Conservation (phyloP, 2,329 filamentous ascomycete genomes). For the Sporothrix brasiliensis region DNA sequence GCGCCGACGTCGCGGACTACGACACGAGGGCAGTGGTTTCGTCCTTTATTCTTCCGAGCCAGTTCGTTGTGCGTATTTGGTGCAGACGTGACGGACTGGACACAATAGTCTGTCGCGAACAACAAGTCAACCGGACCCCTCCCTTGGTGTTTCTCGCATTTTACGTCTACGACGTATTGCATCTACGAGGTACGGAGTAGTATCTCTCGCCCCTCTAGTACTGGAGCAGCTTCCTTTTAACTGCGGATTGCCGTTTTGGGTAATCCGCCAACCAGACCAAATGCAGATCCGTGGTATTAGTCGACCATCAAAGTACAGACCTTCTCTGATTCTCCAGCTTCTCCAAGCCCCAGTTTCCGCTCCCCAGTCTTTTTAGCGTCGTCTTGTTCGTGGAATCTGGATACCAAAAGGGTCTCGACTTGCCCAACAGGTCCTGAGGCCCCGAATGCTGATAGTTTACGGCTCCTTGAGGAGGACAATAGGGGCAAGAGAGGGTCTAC, state of each 20-base stretch:
- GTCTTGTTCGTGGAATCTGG: not conserved
- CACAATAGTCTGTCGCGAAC: not conserved
- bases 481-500: not conserved
- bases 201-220: not conserved
- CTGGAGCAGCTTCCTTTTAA: not conserved
- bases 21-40: not conserved
- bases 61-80: not conserved
- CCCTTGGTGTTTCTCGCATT: not conserved
- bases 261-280: constrained; percentile 19
- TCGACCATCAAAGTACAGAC: not conserved
- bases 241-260: constrained; percentile 29
- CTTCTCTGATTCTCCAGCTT: constrained; percentile 28
- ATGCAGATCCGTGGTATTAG: constrained; percentile 9
- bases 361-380: constrained; percentile 23
- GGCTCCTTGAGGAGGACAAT: not conserved
- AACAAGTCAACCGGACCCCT: not conserved
- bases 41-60: not conserved
- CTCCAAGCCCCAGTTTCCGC: not conserved
- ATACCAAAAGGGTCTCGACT: constrained; percentile 19
- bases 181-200: no score
- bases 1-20: not conserved
- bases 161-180: not conserved
- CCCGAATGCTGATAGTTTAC: not conserved
- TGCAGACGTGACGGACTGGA: no score
- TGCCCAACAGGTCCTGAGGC: not conserved